Evolutionary conservation across 2,329 filamentous ascomycete species (phyloP).

Genomic region (Emmonsia crescens): DNA sequence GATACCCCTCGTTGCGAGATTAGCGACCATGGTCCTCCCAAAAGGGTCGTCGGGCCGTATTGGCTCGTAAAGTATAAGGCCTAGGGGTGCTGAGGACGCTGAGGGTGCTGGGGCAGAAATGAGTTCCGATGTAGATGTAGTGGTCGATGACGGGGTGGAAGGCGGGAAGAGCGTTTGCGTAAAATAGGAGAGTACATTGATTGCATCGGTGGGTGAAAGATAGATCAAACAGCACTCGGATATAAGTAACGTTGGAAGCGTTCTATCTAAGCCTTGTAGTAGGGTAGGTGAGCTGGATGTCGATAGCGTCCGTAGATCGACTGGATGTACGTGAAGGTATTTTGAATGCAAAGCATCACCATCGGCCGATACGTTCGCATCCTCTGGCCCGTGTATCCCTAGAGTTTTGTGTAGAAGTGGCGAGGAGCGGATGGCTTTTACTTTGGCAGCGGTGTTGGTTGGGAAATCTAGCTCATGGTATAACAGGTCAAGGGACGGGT

Average conservation of each 20-base stretch:
- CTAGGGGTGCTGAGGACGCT: conserved; percentile 35
- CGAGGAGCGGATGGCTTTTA: conserved; percentile 32
- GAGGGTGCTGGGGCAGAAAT: conserved; percentile 9
- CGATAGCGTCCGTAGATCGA: conserved; percentile 58
- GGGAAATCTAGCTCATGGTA: conserved; percentile 95
- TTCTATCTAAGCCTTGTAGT: conserved; percentile 42
- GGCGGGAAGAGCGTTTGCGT: conserved; percentile 37
- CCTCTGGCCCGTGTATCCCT: conserved; percentile 18
- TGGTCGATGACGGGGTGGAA: conserved; percentile 27
- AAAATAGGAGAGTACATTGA: conserved; percentile 56
- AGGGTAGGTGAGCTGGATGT: conserved; percentile 15
- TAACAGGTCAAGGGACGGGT: conserved; percentile 40
- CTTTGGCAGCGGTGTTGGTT: conserved; percentile 58
- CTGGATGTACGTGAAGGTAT: conserved; percentile 46
- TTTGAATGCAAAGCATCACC: conserved; percentile 37
- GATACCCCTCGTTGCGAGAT: conserved; percentile 72
- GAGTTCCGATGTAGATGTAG: conserved; percentile 6
- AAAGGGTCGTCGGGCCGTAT: conserved; percentile 76
- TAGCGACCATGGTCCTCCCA: conserved; percentile 82
- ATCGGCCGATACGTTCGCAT: conserved; percentile 27
- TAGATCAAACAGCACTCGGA: conserved; percentile 97
- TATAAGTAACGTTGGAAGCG: conserved; percentile 68
- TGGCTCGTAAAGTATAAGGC: conserved; percentile 77
- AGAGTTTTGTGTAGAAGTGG: conserved; percentile 23
- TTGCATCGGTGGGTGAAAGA: conserved; percentile 55